Base-by-base conservation (phyloP, 257 asterid genomes). In the Ehretia macrophylla region DNA sequence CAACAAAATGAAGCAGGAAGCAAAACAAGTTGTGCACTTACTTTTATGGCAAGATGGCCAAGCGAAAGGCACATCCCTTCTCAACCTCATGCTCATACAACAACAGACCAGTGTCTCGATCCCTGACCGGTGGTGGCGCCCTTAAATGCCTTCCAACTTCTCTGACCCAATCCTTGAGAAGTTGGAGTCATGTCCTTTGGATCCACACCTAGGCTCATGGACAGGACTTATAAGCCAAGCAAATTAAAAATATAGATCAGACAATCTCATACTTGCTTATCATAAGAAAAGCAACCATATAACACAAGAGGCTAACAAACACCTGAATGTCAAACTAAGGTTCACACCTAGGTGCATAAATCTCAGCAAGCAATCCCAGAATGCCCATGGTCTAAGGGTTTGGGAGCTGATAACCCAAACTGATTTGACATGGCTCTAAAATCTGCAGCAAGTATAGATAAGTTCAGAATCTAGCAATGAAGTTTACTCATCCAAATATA, bases 301-400 rank as follows among this genome's bases (percentile, higher is more conserved):
- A 14, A 10, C 3, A 52, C 3, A 20, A 19, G 14, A 51, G 37
- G 56, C 18, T 47, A 17, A 65, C 56, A 23, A 19, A 66, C 75
- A 93, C 99, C 99, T 93, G 97, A 45, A 93, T 93, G 73, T 89
- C 97, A 73, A 93, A 93, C 76, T 93, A 58, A 93, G 94, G 79
- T 93, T 93, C 97, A 93, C 86, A 72, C 89, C 89, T 70, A 93
- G 75, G 75, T 32, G 92, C 94, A 68, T 89, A 89, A 51, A 93
- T 93, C 81, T 93, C 99, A 63, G 88, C 82, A 57, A 93, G 91
- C 72, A 93, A 77, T 66, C 84, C 96, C 72, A 93, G 96, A 66
- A 93, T 82, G 65, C 87, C 99, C 96, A 93, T 93, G 60, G 99
- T 93, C 99, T 97, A 89, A 5, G 99, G 99, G 65, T 93, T 89